Conservation (phyloP, 2,329 filamentous ascomycete genomes). For the Chrysoporthe cubensis region DNA sequence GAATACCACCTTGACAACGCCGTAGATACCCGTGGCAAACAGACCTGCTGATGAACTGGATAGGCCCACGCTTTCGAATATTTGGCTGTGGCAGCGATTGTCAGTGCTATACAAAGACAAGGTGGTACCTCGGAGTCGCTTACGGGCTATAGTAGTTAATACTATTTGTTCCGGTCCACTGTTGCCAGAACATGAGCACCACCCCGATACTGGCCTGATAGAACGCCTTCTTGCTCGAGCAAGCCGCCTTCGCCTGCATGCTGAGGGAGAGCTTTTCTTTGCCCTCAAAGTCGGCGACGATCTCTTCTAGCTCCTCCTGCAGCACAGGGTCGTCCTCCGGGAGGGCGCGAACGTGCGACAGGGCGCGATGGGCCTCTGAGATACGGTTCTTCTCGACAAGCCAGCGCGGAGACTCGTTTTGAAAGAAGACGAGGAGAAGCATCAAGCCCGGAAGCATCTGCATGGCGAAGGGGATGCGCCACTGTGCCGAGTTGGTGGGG, state of each 20-base stretch:
- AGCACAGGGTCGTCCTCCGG: conserved; percentile 57
- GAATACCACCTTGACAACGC: conserved; percentile 68
- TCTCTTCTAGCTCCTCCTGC: conserved; percentile 59
- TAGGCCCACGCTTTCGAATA: conserved; percentile 69
- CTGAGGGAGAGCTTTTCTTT: conserved; percentile 37
- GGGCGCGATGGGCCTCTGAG: conserved; percentile 44
- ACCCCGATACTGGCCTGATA: conserved; percentile 38
- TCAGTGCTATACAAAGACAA: conserved; percentile 30
- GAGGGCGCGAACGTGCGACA: conserved; percentile 52
- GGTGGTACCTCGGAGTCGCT: conserved; percentile 23
- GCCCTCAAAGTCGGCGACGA: conserved; percentile 59
- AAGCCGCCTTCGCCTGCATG: conserved; percentile 47
- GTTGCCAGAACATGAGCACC: conserved; percentile 28
- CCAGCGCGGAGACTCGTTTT: conserved; percentile 46
- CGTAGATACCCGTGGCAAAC: conserved; percentile 76
- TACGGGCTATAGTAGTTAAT: conserved; percentile 58
- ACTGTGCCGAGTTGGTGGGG: conserved; percentile 36
- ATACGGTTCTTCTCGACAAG: conserved; percentile 41
- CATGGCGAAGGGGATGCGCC: conserved; percentile 48
- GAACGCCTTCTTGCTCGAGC: conserved; percentile 48
- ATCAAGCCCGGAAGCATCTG: conserved; percentile 46
- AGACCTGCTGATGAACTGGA: conserved; percentile 59
- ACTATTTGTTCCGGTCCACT: conserved; percentile 60
- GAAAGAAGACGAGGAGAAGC: conserved; percentile 40
- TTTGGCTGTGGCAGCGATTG: conserved; percentile 38